Conservation (phyloP, 1,284 basidiomycete genomes). For the Cryptococcus maquisensis region DNA sequence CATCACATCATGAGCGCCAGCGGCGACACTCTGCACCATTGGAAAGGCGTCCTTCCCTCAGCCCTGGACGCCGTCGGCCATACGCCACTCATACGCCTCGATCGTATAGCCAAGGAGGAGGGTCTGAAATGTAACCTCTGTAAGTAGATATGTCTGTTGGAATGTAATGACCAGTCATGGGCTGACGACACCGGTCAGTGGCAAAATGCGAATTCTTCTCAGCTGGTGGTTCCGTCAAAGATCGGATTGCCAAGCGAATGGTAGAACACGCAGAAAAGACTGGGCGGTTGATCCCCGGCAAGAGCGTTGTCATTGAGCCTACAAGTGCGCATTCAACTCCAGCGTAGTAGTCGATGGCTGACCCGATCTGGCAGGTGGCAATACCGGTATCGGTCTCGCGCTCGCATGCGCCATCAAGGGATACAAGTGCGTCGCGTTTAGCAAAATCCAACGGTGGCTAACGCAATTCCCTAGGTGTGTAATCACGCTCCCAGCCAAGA, state of each 20-base stretch:
- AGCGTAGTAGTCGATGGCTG: not conserved
- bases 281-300: slow-evolving; percentile 77
- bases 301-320: slow-evolving; percentile 90
- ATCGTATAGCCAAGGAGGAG: slow-evolving; percentile 69
- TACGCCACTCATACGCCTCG: slow-evolving; percentile 83
- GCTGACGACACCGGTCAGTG: slow-evolving; percentile 53
- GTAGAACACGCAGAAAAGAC: slow-evolving; percentile 84
- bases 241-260: slow-evolving; percentile 96
- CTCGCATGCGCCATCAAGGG: slow-evolving; percentile 69
- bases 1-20: slow-evolving; percentile 5
- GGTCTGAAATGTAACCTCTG: slow-evolving; percentile 85
- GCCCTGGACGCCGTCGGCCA: slow-evolving; percentile 82
- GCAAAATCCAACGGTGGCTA: slow-evolving; percentile 73
- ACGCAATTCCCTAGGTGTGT: slow-evolving; percentile 55
- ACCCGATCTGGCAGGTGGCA: slow-evolving; percentile 59
- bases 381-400: slow-evolving; percentile 92
- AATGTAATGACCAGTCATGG: not conserved
- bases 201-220: slow-evolving; percentile 89
- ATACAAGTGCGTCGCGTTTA: slow-evolving; percentile 38
- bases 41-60: slow-evolving; percentile 60
- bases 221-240: slow-evolving; percentile 90
- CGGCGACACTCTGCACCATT: slow-evolving; percentile 31
- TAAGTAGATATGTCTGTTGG: slow-evolving; percentile 52
- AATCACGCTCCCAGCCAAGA: slow-evolving; percentile 94
- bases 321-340: slow-evolving; percentile 32